These are phyloP conservation scores for Polytolypa hystricis DNA, from an alignment of 2,329 filamentous ascomycete genomes.

Conservation along the genomic window DNA sequence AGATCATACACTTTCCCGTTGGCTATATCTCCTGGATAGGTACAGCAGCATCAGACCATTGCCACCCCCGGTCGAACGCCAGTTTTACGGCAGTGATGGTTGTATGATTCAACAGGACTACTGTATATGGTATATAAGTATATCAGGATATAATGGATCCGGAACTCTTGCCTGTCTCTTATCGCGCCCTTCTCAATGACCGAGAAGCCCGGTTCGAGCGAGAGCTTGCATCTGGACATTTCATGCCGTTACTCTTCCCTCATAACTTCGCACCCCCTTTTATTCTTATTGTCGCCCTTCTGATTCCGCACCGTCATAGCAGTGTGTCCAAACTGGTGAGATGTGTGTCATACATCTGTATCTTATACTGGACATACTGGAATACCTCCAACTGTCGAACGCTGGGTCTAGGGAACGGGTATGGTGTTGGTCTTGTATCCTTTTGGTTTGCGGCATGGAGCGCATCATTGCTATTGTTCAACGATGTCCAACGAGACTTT, in stretches of 20 bases:
- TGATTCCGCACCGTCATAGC: conserved; percentile 37
- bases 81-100: no score
- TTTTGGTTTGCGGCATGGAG: conserved; percentile 46
- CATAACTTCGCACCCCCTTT: conserved; percentile 20
- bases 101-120: no score
- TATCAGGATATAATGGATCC: no score
- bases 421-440: conserved; percentile 44
- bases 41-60: no score
- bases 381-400: conserved; percentile 36
- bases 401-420: conserved; percentile 40
- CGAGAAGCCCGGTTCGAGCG: conserved; percentile 16
- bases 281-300: conserved; percentile 38
- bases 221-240: conserved; percentile 18
- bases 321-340: conserved; percentile 26
- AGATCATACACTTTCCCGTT: no score
- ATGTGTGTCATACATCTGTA: conserved; percentile 35
- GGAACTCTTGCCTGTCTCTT: conserved; percentile 13
- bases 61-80: no score
- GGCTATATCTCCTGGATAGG: no score
- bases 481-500: conserved; percentile 46
- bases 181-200: conserved; percentile 18
- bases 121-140: no score
- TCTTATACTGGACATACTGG: conserved; percentile 34
- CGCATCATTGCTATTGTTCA: conserved; percentile 42
- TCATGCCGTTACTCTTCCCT: conserved; percentile 27